Percentiles rank a stretch among this genome's conserved stretches.
Evolutionary conservation across 2,329 filamentous ascomycete genomes (phyloP).

Genomic region (Diaporthe destruens): DNA sequence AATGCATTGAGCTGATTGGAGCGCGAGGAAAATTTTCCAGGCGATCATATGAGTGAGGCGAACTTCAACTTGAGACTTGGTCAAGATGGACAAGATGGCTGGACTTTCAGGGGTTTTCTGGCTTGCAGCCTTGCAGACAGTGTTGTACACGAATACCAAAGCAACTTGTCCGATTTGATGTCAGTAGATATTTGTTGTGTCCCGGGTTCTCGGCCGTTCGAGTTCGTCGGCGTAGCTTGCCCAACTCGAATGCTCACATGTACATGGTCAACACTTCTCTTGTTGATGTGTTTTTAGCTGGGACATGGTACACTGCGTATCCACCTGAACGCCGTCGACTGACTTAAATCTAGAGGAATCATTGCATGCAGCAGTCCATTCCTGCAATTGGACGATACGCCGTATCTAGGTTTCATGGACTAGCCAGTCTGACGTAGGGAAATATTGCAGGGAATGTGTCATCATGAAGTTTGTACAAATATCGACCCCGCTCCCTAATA

Average conservation of each 20-base stretch:
- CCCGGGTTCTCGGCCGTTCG: background rate
- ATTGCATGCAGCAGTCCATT: background rate
- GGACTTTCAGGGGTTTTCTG: background rate
- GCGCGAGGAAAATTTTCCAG: no score
- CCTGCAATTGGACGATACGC: background rate
- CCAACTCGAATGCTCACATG: no score
- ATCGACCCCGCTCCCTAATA: background rate
- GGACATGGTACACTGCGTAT: no score
- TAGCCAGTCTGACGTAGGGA: background rate
- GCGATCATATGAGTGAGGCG: no score
- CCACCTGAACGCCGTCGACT: background rate
- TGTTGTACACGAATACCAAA: background rate
- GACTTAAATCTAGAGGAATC: background rate
- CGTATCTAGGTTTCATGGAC: background rate
- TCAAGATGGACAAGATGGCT: background rate
- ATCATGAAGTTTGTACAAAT: background rate
- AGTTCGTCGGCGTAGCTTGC: background rate
- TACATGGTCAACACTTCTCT: no score
- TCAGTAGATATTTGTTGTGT: background rate
- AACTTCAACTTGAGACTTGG: background rate
- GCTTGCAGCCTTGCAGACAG: no score
- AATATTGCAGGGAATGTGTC: background rate
- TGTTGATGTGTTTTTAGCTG: no score
- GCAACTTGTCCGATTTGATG: background rate
- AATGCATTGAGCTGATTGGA: constrained; percentile 42